A percentile compares a stretch with the other conserved stretches of the same genome.
Conservation (phyloP, 331 rosid genomes). For the Dryas integrifolia region DNA sequence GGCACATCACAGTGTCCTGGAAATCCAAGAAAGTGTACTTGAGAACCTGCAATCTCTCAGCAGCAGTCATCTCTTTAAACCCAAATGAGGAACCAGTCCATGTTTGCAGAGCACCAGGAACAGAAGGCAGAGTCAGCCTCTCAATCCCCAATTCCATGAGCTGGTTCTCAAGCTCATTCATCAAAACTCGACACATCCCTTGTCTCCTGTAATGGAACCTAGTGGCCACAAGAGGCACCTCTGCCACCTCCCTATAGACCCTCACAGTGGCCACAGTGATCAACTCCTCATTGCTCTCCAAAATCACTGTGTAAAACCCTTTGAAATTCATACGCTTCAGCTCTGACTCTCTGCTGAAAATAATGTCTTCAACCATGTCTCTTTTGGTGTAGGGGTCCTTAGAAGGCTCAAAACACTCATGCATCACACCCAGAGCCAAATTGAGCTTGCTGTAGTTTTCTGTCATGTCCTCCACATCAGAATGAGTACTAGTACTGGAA, state of each 20-base stretch:
- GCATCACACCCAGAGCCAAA: conserved; percentile 47
- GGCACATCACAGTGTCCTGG: conserved; percentile 48
- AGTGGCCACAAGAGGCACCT: conserved; percentile 69
- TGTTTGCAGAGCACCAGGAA: conserved; percentile 28
- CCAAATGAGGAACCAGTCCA: conserved; percentile 58
- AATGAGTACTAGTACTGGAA: neutral
- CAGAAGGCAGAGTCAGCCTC: conserved; percentile 56
- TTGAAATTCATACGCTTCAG: conserved; percentile 35
- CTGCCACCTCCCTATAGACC: conserved; percentile 49
- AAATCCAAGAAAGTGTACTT: conserved; percentile 41
- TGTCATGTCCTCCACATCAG: conserved; percentile 16
- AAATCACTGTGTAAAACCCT: conserved; percentile 55
- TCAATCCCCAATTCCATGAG: conserved; percentile 46
- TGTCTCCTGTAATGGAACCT: conserved; percentile 31
- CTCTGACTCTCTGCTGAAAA: conserved; percentile 46
- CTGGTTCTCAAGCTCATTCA: conserved; percentile 55
- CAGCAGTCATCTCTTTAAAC: conserved; percentile 35
- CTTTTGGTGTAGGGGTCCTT: conserved; percentile 26
- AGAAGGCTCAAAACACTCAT: conserved; percentile 51
- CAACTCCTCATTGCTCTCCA: conserved; percentile 48
- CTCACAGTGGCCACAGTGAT: conserved; percentile 49
- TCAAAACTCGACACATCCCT: conserved; percentile 59
- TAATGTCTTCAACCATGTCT: conserved; percentile 40
- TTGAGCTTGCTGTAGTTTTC: conserved; percentile 39
- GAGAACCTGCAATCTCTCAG: conserved; percentile 28